Base-by-base conservation (phyloP, 2,329 filamentous ascomycete species). In the Pezicula neosporulosa region DNA sequence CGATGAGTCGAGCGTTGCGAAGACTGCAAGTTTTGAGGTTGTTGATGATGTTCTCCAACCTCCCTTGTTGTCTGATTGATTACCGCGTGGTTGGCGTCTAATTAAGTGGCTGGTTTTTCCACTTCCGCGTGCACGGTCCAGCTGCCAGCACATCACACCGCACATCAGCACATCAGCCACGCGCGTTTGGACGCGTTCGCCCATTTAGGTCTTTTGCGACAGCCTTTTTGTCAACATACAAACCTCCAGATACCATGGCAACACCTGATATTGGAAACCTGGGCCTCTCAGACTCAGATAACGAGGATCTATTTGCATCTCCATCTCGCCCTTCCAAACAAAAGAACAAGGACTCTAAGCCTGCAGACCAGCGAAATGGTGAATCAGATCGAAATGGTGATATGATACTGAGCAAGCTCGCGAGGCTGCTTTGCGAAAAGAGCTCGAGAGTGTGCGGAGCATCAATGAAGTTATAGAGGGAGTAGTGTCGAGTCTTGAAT, bases 401-500 rank as follows among this genome's bases (percentile, higher is more conserved):
- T 83, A 83, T 61, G 85, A 87, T 56, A 72, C 76, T 3, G 78
- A 87, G 60, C 83, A 88, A 63, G 77, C 80, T 18, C 86, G 89
- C 43, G 90, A 96, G 56, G 83, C 83, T 2, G 80, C 83, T 13
- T 74, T 99, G 60, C 85, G 82, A 15, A 84, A 81, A 50, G 94
- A 99, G 70, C 74, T 97, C 27, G 85, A 91, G 56, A 88, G 86
- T 44, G 85, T 99, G 30, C 84, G 87, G 52, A 87, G 87, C 60
- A 89, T 97, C 66, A 99, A 99, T 70, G 80, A 85, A 60, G 86
- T 91, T 38, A 89, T 99, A 54, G 90, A 97, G 67, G 82, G 82
- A 19, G 83, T 92, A 27, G 80, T 91, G 24, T 78, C 80, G 30
- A 89, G 86, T 41, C 73, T 94, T 19, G 82, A 87, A 59, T 82